Conservation (phyloP, 2,329 filamentous ascomycete species). For the Chaetothyriales sp. region DNA sequence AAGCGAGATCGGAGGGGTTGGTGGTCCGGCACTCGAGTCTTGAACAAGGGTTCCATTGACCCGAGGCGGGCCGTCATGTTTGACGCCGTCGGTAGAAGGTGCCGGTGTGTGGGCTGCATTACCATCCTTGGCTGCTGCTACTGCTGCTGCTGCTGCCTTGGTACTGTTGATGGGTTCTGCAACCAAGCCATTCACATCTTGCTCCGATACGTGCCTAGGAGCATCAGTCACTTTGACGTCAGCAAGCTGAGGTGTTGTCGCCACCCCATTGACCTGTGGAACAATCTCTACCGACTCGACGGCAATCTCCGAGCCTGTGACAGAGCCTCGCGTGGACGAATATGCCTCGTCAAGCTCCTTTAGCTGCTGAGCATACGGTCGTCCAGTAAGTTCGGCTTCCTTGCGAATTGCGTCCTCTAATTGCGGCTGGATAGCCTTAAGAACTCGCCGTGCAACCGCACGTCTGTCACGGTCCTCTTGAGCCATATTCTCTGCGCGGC, state of each 20-base stretch:
- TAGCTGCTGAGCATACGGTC: slow-evolving; percentile 52
- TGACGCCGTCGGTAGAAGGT: slow-evolving; percentile 18
- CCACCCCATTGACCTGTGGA: slow-evolving; percentile 7
- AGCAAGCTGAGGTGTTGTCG: slow-evolving; percentile 7
- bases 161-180: neutral
- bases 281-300: slow-evolving; percentile 11
- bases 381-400: slow-evolving; percentile 65
- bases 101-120: slow-evolving; percentile 15
- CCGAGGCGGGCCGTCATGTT: slow-evolving; percentile 17
- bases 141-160: neutral
- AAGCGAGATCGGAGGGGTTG: slow-evolving; percentile 28
- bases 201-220: slow-evolving; percentile 17
- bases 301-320: slow-evolving; percentile 24
- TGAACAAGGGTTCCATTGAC: slow-evolving; percentile 30
- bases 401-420: slow-evolving; percentile 62
- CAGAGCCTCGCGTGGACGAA: slow-evolving; percentile 36
- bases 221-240: slow-evolving; percentile 27
- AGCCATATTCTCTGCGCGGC: slow-evolving; percentile 29
- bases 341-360: slow-evolving; percentile 60
- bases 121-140: neutral
- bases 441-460: slow-evolving; percentile 74
- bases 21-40: slow-evolving; percentile 22
- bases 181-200: slow-evolving; percentile 1
- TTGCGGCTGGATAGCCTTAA: slow-evolving; percentile 64
- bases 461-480: slow-evolving; percentile 65